Percentiles rank a stretch among this genome's conserved stretches.
Evolutionary conservation across 1,139 yeast genomes (phyloP).

Genomic region (Pichia sp.): DNA sequence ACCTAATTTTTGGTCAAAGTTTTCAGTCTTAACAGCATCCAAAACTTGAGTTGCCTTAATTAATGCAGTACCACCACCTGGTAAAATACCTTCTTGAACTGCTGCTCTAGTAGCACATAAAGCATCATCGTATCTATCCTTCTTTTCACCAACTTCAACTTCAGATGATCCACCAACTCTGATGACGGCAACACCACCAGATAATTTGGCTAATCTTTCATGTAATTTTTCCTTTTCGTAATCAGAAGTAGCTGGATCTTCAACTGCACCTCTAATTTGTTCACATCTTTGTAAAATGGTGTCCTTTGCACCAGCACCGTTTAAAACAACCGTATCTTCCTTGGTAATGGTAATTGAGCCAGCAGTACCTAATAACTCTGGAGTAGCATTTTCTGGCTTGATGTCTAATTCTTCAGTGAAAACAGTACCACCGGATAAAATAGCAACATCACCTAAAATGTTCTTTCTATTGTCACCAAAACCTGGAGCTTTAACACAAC

Average conservation of each 20-base stretch:
- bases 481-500: constrained; percentile 99
- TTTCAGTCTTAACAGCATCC: constrained; percentile 71
- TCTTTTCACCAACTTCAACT: constrained; percentile 99
- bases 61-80: constrained; percentile 99
- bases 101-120: constrained; percentile 99
- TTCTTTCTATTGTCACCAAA: constrained; percentile 99
- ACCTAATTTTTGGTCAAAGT: constrained; percentile 98
- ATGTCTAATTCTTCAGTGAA: constrained; percentile 97
- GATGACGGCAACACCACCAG: constrained; percentile 99
- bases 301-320: constrained; percentile 93
- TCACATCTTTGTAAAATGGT: constrained; percentile 87
- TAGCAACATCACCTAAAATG: constrained; percentile 95
- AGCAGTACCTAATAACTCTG: constrained; percentile 87
- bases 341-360: constrained; percentile 93
- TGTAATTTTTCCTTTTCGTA: constrained; percentile 97
- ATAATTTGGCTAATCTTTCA: constrained; percentile 95
- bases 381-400: constrained; percentile 93
- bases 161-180: constrained; percentile 98
- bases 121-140: constrained; percentile 99
- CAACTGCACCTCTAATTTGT: constrained; percentile 84
- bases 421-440: constrained; percentile 95
- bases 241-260: constrained; percentile 71
- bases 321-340: constrained; percentile 92
- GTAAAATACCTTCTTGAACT: constrained; percentile 97
- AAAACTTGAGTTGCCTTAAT: constrained; percentile 86